Percentiles rank a stretch among this genome's conserved stretches.
phyloP scores from a whole-genome alignment of 768 basidiomycete species.

The Pulveroboletus sp. region DNA sequence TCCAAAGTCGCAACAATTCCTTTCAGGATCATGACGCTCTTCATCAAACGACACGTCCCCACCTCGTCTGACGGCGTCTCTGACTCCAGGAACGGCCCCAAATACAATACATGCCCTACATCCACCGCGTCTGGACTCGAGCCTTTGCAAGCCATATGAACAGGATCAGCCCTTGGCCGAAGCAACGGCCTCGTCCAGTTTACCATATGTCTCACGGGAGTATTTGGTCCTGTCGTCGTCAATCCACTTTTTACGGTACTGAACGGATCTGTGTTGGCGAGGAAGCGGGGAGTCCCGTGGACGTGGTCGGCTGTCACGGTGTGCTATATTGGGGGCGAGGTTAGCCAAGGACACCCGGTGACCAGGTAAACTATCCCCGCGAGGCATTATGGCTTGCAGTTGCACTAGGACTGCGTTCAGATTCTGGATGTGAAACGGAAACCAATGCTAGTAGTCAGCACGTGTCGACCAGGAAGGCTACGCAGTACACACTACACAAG shows the following conservation, averaged over 20 bases:
- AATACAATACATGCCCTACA: no score
- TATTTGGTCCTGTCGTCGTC: slow-evolving; percentile 42
- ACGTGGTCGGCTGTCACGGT: slow-evolving; percentile 11
- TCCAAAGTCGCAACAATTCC: slow-evolving; percentile 25
- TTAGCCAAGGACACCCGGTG: background rate
- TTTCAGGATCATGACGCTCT: slow-evolving; percentile 52
- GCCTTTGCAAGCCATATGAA: no score
- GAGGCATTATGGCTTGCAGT: no score
- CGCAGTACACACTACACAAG: no score
- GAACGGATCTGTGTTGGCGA: slow-evolving; percentile 12
- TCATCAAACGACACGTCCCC: slow-evolving; percentile 48
- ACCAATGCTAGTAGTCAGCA: no score
- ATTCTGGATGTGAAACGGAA: no score
- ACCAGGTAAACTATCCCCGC: no score
- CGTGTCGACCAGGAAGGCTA: no score
- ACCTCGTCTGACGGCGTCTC: slow-evolving; percentile 14
- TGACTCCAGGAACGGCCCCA: no score
- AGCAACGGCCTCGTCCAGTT: slow-evolving; percentile 60
- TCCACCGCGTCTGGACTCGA: no score
- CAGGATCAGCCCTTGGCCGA: slow-evolving; percentile 43
- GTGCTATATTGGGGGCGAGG: slow-evolving; percentile 6
- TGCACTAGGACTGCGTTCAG: no score
- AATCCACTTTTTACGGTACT: slow-evolving; percentile 20
- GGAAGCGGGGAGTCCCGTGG: slow-evolving; percentile 2
- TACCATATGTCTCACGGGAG: slow-evolving; percentile 50